Conservation (phyloP, 148 eudicot genomes). For the Rhododendron ferrugineum region DNA sequence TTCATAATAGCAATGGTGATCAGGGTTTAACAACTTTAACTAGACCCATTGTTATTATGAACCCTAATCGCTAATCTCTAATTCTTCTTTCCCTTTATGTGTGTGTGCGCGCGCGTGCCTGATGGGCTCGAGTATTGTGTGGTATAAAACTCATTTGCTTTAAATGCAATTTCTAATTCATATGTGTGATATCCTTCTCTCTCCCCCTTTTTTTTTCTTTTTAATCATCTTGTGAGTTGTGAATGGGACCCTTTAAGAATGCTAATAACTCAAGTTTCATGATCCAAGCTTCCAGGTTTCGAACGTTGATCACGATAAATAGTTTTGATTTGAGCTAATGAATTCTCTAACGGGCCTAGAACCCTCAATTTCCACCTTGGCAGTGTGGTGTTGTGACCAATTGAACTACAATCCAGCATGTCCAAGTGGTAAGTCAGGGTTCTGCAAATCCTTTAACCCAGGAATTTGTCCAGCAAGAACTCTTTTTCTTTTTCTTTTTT, state of each 20-base stretch:
- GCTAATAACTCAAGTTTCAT: background rate
- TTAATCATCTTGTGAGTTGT: no score
- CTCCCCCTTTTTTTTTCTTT: no score
- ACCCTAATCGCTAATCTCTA: no score
- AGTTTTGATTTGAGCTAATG: background rate
- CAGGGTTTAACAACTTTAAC: conserved; percentile 16
- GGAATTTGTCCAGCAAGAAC: no score
- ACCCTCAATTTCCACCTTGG: background rate
- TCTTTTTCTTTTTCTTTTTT: no score
- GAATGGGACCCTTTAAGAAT: background rate
- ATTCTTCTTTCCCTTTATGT: no score
- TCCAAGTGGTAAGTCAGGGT: background rate
- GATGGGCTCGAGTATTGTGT: no score
- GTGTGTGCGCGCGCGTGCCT: no score
- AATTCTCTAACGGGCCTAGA: background rate
- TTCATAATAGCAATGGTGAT: conserved; percentile 13
- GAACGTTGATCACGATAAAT: no score
- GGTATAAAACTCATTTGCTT: no score
- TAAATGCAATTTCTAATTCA: no score
- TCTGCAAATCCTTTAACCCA: background rate
- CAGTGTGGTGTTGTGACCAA: background rate
- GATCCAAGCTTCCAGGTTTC: background rate
- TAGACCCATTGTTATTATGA: background rate
- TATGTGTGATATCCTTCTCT: background rate
- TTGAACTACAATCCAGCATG: background rate